Evolutionary conservation across 345 rosid species (phyloP), one percentile per base, ranked within the genome.

Genomic region (Lagerstroemia speciosa): DNA sequence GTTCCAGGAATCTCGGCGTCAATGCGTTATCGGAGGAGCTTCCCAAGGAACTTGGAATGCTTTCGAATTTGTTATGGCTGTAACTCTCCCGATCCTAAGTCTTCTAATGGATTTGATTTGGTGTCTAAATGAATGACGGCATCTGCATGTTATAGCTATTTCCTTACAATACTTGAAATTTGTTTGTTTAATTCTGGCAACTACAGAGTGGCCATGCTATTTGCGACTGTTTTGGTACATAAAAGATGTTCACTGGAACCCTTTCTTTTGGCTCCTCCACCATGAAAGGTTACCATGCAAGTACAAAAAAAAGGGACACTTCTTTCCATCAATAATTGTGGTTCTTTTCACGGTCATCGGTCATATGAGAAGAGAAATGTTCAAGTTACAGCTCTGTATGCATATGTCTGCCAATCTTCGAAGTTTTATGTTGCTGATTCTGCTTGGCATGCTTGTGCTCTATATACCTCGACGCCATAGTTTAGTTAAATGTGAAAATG

Each of bases 1-100:
- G 19, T 30, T 27, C 85, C 71, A 91, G 97, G 87, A 55, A 19
- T 72, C 14, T 83, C n/a, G 74, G 74, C 22, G 64, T 33, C 60
- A 83, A 83, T 68, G 69, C 57, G 6, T 70, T 83, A 5, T 79
- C 82, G 6, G 85, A 85, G 60, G 64, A 76, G 34, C 43, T 83
- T 36, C 85, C 85, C 0, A 66, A 64, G 61, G 82, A 79, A 62
- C 68, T 83, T 46, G 87, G 85, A 62, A 65, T 60, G 46, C 78
- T 81, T 22, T 68, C 22, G 20, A 67, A 75, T 58, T 76, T 83
- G 27, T 30, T 53, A 37, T 0, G 29, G 41, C 66, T 81, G 87
- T 83, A 81, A 75, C 81, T 69, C 50, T 33, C 41, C 46, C 11
- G 26, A 36, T 37, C 30, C 55, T 5, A 32, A n/a, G 41, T 20